Evolutionary conservation across 2,329 filamentous ascomycete species (phyloP).

Genomic region (Macroventuria anomochaeta): DNA sequence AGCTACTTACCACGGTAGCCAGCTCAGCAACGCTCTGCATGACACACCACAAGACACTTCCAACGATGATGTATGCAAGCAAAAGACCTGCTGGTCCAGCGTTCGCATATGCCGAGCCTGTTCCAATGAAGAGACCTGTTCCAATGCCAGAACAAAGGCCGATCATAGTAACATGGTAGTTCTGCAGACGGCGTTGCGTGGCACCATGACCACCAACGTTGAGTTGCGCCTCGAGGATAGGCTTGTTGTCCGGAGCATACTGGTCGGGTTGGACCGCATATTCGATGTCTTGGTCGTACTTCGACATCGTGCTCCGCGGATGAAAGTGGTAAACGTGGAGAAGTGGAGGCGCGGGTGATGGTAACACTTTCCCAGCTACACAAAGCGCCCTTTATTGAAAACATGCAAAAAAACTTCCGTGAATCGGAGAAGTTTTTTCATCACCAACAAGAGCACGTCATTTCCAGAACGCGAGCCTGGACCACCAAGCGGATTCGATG

Average conservation of each 20-base stretch:
- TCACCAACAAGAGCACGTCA: conserved; percentile 29
- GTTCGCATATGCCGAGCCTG: conserved; percentile 26
- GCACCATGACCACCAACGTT: conserved; percentile 29
- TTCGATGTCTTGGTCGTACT: conserved; percentile 23
- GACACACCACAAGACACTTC: conserved; percentile 61
- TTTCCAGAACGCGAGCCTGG: conserved; percentile 22
- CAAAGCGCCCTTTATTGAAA: conserved; percentile 16
- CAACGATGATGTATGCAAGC: conserved; percentile 63
- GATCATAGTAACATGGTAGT: conserved; percentile 33
- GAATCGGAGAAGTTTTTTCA: conserved; percentile 21
- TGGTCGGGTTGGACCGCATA: conserved; percentile 16
- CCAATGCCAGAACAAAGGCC: conserved; percentile 31
- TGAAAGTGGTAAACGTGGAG: background rate
- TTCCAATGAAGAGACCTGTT: conserved; percentile 30
- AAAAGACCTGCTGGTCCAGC: conserved; percentile 59
- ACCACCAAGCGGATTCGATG: conserved; percentile 8
- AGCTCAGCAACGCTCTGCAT: conserved; percentile 70
- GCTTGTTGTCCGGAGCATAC: conserved; percentile 18
- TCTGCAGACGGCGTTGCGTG: conserved; percentile 24
- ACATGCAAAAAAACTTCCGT: background rate
- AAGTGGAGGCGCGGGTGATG: conserved; percentile 1
- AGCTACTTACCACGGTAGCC: conserved; percentile 47
- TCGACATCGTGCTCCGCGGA: conserved; percentile 15
- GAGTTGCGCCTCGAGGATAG: conserved; percentile 27
- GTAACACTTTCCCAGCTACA: background rate